A percentile compares a stretch with the other conserved stretches of the same genome.
Conservation (phyloP, 192 early-diverging fungal species). For the Entomortierella beljakovae region DNA sequence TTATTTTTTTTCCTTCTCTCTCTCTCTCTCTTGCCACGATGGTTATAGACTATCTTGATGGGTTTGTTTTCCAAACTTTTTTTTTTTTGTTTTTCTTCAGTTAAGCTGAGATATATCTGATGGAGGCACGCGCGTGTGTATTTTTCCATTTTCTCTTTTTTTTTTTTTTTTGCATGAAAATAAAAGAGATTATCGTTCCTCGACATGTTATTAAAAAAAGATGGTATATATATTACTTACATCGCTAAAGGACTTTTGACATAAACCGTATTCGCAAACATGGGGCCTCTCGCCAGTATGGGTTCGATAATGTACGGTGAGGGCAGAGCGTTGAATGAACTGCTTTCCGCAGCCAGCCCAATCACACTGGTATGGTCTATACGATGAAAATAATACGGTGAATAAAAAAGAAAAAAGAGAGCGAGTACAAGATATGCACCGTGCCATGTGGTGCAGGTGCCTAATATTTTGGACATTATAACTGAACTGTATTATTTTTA, state of each 20-base stretch:
- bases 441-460: background rate
- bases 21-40: constrained; percentile 6
- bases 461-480: too few species aligned
- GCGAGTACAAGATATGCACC: background rate
- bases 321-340: constrained; percentile 83
- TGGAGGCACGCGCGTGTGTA: constrained; percentile 67
- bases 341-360: constrained; percentile 77
- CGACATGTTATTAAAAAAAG: background rate
- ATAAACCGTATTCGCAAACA: constrained; percentile 70
- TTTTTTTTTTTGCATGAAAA: background rate
- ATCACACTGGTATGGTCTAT: constrained; percentile 70
- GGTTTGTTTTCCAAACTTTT: constrained; percentile 71
- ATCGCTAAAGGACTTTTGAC: constrained; percentile 82
- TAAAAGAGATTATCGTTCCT: background rate
- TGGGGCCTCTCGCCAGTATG: constrained; percentile 81
- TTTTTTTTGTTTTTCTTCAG: too few species aligned
- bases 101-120: too few species aligned
- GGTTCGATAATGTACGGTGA: constrained; percentile 80
- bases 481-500: too few species aligned
- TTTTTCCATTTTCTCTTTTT: background rate
- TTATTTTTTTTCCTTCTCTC: constrained; percentile 1
- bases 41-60: constrained; percentile 60
- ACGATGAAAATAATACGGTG: background rate
- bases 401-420: background rate
- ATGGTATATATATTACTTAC: constrained; percentile 24